Evolutionary conservation across 139 green algal species (phyloP).

Genomic region (Chlamydomonas sp.): DNA sequence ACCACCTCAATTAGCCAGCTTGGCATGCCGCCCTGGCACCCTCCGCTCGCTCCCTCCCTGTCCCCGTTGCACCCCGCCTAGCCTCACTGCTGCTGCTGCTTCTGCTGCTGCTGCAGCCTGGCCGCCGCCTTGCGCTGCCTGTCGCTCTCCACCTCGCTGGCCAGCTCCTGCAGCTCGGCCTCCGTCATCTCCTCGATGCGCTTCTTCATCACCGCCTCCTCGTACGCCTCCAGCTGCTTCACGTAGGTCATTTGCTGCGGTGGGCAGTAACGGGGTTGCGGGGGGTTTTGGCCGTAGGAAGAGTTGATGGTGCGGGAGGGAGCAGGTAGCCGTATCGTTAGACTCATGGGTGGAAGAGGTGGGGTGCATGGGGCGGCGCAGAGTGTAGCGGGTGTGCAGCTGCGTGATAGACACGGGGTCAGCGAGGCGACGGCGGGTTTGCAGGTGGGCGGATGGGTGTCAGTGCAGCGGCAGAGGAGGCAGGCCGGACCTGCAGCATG

Average conservation of each 20-base stretch:
- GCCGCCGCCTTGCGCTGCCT: conserved; percentile 1
- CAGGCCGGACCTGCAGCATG: too few species aligned
- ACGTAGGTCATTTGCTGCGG: conserved; percentile 98
- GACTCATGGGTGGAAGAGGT: too few species aligned
- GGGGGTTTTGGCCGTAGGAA: not conserved
- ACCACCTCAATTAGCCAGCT: too few species aligned
- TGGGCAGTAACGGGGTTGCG: not conserved
- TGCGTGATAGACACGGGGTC: too few species aligned
- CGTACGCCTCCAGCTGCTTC: conserved; percentile 98
- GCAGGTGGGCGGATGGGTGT: too few species aligned
- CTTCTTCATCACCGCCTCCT: conserved; percentile 97
- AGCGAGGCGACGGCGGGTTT: too few species aligned
- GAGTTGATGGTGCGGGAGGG: not conserved
- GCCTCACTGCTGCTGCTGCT: not conserved
- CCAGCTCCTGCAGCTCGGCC: conserved; percentile 69
- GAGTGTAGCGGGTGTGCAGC: too few species aligned
- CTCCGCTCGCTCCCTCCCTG: too few species aligned
- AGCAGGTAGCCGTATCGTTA: not conserved
- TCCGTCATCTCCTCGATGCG: conserved; percentile 96
- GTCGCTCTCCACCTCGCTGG: conserved; percentile 54
- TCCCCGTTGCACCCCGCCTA: too few species aligned
- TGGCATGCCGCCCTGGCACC: too few species aligned
- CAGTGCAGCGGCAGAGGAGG: too few species aligned
- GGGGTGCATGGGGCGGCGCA: too few species aligned
- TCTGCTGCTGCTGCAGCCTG: not conserved